Evolutionary conservation across 805 yeast species (phyloP), one percentile per base, ranked within the genome.

Genomic region (Lipomyces yamadae): DNA sequence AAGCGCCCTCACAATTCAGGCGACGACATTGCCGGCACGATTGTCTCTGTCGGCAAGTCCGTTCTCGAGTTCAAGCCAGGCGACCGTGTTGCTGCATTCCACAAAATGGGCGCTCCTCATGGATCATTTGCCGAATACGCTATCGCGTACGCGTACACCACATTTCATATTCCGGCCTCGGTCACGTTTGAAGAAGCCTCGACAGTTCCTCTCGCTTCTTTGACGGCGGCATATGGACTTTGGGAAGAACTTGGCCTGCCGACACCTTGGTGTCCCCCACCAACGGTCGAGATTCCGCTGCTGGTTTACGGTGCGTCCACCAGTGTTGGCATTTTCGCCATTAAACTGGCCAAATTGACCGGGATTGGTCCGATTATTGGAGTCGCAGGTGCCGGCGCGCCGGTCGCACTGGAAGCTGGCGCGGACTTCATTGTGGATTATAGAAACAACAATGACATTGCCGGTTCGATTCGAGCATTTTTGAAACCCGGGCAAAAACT

Each of bases 101-200:
- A 63, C 35, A 42, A 42, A 18, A 63, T 63, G 63, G 59, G 55
- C 15, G 35, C 54, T 2, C 33, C 42, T 3, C 48, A 58, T 18
- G 66, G 66, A 5, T 63, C 66, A 13, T 63, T 56, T 35, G 66
- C 66, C 29, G 61, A 63, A 35, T 63, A 63, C 34, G 66, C 66
- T n/a, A 34, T 59, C 33, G 60, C 66, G 32, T 34, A 39, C 18
- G 62, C 56, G 3, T 42, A 59, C 56, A 48, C 60, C 13, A 63
- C 66, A 18, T 63, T 63, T 35, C 45, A 33, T 18, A 15, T 63
- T n/a, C 66, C 66, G 0, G 53, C 34, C 1, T 11, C 15, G 4
- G 45, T 48, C 15, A 53, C 66, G 15, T 63, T 63, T 33, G 66
- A 59, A 35, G 62, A 58, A 30, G 66, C 66, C n/a, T 37, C 66